A percentile compares a stretch with the other conserved stretches of the same genome.
phyloP scores from a whole-genome alignment of 345 rosid genomes.

The Eucalyptus shirleyi region DNA sequence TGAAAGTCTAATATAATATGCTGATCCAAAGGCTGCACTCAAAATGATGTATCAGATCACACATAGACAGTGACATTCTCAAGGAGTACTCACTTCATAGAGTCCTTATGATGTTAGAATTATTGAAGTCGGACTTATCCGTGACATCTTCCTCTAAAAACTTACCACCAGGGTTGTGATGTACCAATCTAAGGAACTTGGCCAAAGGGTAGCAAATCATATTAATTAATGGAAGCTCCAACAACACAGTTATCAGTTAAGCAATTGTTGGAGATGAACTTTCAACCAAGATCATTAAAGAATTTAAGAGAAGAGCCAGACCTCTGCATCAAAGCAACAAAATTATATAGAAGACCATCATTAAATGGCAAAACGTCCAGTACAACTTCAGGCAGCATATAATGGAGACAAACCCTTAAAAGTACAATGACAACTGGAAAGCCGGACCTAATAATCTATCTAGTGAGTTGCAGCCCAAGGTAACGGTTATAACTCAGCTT shows the following conservation, averaged over 20 bases:
- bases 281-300: neutral
- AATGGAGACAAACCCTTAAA: neutral
- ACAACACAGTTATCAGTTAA: neutral
- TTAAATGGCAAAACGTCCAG: neutral
- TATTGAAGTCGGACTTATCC: neutral
- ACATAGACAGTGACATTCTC: neutral
- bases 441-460: neutral
- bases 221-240: neutral
- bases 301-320: neutral
- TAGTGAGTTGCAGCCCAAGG: constrained; percentile 21
- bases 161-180: neutral
- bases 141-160: neutral
- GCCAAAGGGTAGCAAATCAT: neutral
- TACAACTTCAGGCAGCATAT: constrained; percentile 6
- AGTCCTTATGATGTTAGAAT: neutral
- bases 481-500: constrained; percentile 4
- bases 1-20: neutral
- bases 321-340: neutral
- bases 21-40: neutral
- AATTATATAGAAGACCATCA: neutral
- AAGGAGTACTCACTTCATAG: neutral
- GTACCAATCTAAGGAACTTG: neutral
- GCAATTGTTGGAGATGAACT: neutral
- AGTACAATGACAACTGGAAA: neutral
- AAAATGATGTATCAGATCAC: neutral